Conservation (phyloP, 768 basidiomycete species). For the Naganishia randhawae region DNA sequence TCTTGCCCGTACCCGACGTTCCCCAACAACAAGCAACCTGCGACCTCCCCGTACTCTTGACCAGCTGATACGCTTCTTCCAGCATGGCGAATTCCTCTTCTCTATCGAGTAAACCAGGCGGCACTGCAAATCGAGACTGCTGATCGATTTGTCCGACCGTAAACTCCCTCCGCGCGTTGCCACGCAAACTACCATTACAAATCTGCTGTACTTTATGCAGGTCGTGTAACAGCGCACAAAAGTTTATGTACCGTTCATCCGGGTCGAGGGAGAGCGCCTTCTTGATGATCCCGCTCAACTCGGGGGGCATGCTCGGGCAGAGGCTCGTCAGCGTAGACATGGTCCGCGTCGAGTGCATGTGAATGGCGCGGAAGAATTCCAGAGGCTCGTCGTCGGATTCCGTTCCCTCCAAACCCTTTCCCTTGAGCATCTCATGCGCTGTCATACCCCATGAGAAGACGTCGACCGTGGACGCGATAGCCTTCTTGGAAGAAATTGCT, state of each 20-base stretch:
- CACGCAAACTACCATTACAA: constrained; percentile 19
- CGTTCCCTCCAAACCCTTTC: constrained; percentile 26
- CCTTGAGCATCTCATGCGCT: constrained; percentile 40
- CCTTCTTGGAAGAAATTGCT: constrained; percentile 23
- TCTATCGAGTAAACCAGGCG: constrained; percentile 17
- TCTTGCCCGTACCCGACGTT: constrained; percentile 23
- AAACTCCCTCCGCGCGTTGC: constrained; percentile 13
- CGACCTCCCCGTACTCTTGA: constrained; percentile 14
- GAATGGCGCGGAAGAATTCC: constrained; percentile 39
- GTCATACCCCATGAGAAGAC: constrained; percentile 42
- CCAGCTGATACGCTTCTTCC: constrained; percentile 16
- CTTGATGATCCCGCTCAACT: constrained; percentile 39
- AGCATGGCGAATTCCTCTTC: constrained; percentile 12
- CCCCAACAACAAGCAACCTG: constrained; percentile 26
- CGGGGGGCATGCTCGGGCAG: constrained; percentile 25
- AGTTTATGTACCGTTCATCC: constrained; percentile 39
- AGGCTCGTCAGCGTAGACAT: constrained; percentile 26
- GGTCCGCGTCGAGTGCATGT: constrained; percentile 33
- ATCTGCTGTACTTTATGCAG: constrained; percentile 34
- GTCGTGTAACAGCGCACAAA: constrained; percentile 39
- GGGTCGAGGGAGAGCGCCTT: constrained; percentile 37
- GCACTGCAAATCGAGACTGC: constrained; percentile 8
- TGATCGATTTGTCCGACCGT: constrained; percentile 19
- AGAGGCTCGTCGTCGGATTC: constrained; percentile 21
- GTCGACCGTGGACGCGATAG: constrained; percentile 28